Evolutionary conservation across 2,329 filamentous ascomycete genomes (phyloP).

Genomic region (Colletotrichum sansevieriae): DNA sequence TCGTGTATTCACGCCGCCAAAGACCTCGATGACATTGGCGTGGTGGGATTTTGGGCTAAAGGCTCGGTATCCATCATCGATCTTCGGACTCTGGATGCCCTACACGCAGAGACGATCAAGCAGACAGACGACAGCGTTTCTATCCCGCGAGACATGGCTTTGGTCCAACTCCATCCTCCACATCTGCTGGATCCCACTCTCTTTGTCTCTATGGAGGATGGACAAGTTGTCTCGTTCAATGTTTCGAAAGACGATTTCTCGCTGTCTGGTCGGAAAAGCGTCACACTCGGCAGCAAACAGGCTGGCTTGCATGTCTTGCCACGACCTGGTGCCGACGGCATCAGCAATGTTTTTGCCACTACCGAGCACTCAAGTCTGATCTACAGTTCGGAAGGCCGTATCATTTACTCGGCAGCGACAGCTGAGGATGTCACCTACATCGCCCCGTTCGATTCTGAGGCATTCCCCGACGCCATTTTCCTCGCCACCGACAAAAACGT

Average conservation of each 20-base stretch:
- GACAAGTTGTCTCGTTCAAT: slow-evolving; percentile 87
- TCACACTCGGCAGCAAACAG: slow-evolving; percentile 87
- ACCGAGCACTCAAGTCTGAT: slow-evolving; percentile 96
- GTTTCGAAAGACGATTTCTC: slow-evolving; percentile 72
- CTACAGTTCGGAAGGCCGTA: slow-evolving; percentile 87
- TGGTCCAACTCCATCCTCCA: slow-evolving; percentile 81
- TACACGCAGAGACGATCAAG: slow-evolving; percentile 74
- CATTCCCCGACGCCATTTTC: slow-evolving; percentile 84
- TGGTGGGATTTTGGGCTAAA: slow-evolving; percentile 90
- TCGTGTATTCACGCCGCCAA: slow-evolving; percentile 85
- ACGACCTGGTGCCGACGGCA: slow-evolving; percentile 64
- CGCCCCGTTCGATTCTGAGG: slow-evolving; percentile 84
- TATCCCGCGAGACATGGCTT: slow-evolving; percentile 83
- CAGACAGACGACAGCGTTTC: slow-evolving; percentile 76
- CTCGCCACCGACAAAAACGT: slow-evolving; percentile 83
- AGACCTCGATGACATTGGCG: slow-evolving; percentile 73
- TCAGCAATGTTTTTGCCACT: slow-evolving; percentile 89
- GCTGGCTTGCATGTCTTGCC: slow-evolving; percentile 85
- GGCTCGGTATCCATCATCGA: slow-evolving; percentile 82
- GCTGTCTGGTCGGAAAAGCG: slow-evolving; percentile 81
- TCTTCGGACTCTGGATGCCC: slow-evolving; percentile 73
- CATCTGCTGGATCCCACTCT: slow-evolving; percentile 74
- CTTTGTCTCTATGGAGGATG: slow-evolving; percentile 92
- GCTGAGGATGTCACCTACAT: slow-evolving; percentile 87
- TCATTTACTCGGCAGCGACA: slow-evolving; percentile 94